Base-by-base conservation (phyloP, 345 rosid species). In the Turritis glabra region DNA sequence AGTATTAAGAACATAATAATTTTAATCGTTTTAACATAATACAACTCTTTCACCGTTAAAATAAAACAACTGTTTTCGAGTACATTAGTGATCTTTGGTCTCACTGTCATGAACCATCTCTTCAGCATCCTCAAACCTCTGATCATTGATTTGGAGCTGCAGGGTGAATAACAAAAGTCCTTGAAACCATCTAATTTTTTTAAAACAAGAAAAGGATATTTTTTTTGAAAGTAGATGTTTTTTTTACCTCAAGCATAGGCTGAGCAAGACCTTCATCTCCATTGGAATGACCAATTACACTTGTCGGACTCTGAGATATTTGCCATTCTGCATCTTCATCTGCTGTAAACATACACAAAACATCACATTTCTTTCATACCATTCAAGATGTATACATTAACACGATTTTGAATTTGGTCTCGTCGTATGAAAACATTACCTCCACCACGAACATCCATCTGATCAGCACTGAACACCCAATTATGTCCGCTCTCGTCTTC, bases 71-170 rank as follows among this genome's bases (percentile, higher is more conserved):
- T 15, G 47, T 50, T 50, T 18, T 3, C 7, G 21, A 12, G n/a
- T 38, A 37, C 63, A 17, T 0, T 72, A 72, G 54, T 38, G 80
- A 30, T 72, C 32, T 17, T 65, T 71, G 33, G 63, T 21, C 68
- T 81, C 77, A 50, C 63, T 80, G 22, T 77, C 87, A 44, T 80
- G 86, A 23, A 82, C 86, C 91, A 80, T 88, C 87, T 90, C 99
- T 52, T 95, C 99, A 0, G 97, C 97, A 78, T 95, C 99, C 35
- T 90, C 96, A 77, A 92, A 95, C 70, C 99, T 89, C 48, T 84
- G 82, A 68, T 95, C 98, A 59, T 88, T 79, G 62, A 92, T 96
- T 54, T 85, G 89, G 61, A 92, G 98, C 98, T 95, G 88, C 82
- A 47, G 12, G 14, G 17, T 21, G 37, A 23, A 72, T 13, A 27